A percentile compares a stretch with the other conserved stretches of the same genome.
phyloP scores from a whole-genome alignment of 2,329 filamentous ascomycete genomes.

The Amphichorda felina region DNA sequence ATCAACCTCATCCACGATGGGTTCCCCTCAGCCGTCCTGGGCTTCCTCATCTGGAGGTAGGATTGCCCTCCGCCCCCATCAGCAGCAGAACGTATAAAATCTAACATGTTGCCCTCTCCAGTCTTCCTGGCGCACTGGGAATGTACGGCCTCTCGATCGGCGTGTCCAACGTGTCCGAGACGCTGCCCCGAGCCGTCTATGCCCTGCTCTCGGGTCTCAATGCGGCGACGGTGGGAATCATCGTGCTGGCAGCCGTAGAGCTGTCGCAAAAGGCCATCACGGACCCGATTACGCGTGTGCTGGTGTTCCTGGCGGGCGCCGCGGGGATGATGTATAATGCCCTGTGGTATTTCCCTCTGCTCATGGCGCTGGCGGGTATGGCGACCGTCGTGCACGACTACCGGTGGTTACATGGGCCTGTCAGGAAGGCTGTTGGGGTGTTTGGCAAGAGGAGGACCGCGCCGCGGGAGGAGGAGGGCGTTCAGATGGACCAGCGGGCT shows the following conservation, averaged over 20 bases:
- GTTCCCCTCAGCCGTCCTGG: slow-evolving; percentile 41
- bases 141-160: slow-evolving; percentile 60
- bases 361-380: slow-evolving; percentile 46
- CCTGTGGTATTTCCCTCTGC: slow-evolving; percentile 61
- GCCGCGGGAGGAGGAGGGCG: slow-evolving; percentile 1
- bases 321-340: slow-evolving; percentile 61
- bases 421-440: slow-evolving; percentile 4
- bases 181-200: slow-evolving; percentile 51
- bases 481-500: neutral
- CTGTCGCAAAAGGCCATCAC: slow-evolving; percentile 57
- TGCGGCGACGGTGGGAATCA: slow-evolving; percentile 59
- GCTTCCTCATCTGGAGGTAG: slow-evolving; percentile 54
- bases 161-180: slow-evolving; percentile 44
- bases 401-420: slow-evolving; percentile 4
- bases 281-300: slow-evolving; percentile 46
- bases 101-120: no score
- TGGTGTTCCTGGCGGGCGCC: slow-evolving; percentile 51
- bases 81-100: no score
- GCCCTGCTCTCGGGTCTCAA: slow-evolving; percentile 62
- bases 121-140: slow-evolving; percentile 56
- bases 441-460: slow-evolving; percentile 1
- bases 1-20: slow-evolving; percentile 54
- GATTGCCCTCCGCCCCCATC: no score
- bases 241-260: slow-evolving; percentile 57
- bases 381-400: slow-evolving; percentile 8